phyloP scores from a whole-genome alignment of 345 rosid species.

The Euphorbia peplus region DNA sequence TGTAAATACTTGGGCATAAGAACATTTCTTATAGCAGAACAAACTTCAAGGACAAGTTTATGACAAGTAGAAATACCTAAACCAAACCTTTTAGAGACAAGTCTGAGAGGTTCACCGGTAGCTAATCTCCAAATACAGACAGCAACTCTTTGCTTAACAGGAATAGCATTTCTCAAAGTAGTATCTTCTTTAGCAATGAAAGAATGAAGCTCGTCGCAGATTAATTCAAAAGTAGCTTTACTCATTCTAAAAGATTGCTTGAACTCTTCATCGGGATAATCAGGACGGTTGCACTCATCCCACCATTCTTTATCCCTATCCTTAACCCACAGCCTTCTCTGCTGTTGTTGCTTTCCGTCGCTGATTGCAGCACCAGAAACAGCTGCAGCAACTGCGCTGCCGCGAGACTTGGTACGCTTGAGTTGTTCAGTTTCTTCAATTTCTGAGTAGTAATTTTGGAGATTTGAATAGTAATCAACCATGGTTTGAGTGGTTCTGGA shows the following conservation, averaged over 20 bases:
- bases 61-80: constrained; percentile 82
- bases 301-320: constrained; percentile 88
- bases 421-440: constrained; percentile 37
- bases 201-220: constrained; percentile 77
- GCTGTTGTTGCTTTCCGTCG: too few relatives aligned
- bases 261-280: constrained; percentile 80
- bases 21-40: constrained; percentile 64
- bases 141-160: constrained; percentile 88
- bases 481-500: constrained; percentile 30
- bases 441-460: constrained; percentile 38
- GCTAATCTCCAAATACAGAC: constrained; percentile 91
- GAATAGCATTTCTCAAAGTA: constrained; percentile 76
- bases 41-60: constrained; percentile 72
- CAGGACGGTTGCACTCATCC: constrained; percentile 77
- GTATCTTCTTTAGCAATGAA: constrained; percentile 89
- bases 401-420: constrained; percentile 57
- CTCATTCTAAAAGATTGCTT: constrained; percentile 81
- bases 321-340: constrained; percentile 83
- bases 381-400: constrained; percentile 28
- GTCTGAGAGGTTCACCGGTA: constrained; percentile 69
- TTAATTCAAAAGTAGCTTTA: constrained; percentile 63
- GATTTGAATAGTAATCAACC: constrained; percentile 35
- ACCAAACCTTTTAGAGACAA: constrained; percentile 72
- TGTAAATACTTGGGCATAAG: constrained; percentile 74
- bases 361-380: too few relatives aligned